phyloP scores from a whole-genome alignment of 139 green algal species.

The Coelastrella sp. region DNA sequence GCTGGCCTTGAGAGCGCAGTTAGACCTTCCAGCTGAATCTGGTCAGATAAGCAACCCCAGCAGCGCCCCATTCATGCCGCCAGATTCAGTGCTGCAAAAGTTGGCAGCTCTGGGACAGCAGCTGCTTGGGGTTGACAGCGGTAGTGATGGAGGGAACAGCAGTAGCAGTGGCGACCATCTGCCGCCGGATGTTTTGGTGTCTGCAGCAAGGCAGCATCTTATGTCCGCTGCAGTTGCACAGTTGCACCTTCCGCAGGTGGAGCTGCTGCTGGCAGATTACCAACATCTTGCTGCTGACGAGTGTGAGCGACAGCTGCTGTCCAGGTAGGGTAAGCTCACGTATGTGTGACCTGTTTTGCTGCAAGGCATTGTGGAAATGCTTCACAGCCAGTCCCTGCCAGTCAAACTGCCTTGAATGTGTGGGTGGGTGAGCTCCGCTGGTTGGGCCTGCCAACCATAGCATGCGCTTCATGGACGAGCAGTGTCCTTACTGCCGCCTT shows the following conservation, averaged over 20 bases:
- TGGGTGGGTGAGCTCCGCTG: no score
- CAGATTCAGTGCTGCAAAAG: neutral
- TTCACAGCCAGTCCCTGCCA: no score
- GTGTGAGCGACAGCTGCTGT: neutral
- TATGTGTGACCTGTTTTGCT: neutral
- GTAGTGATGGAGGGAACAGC: neutral
- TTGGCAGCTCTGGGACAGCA: slow-evolving; percentile 32
- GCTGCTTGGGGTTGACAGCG: slow-evolving; percentile 25
- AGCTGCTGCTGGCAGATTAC: slow-evolving; percentile 36
- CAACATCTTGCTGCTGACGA: neutral
- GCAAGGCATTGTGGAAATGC: no score
- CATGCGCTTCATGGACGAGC: no score
- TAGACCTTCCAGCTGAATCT: neutral
- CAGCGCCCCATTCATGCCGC: neutral
- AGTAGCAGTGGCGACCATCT: slow-evolving; percentile 3
- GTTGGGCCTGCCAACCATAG: no score
- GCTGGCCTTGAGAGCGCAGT: neutral
- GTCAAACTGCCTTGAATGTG: no score
- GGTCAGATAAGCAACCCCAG: slow-evolving; percentile 35
- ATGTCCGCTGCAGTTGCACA: slow-evolving; percentile 32
- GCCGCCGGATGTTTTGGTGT: slow-evolving; percentile 31
- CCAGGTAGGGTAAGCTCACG: neutral
- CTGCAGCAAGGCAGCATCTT: slow-evolving; percentile 42
- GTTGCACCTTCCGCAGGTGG: slow-evolving; percentile 42
- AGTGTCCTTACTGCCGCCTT: no score